phyloP scores from a whole-genome alignment of 305 asterid species.

The Solanum aculeatissimum region DNA sequence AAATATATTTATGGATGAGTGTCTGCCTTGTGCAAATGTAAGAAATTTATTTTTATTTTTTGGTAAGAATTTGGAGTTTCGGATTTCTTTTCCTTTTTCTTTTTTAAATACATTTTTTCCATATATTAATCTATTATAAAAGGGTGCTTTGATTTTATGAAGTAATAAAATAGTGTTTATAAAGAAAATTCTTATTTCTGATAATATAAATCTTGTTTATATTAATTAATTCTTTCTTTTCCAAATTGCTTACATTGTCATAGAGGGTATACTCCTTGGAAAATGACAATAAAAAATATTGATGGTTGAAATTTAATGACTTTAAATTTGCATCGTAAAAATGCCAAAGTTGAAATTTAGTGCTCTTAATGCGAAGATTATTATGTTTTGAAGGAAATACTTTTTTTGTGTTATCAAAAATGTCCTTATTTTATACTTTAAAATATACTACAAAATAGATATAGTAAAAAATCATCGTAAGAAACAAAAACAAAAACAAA shows the following conservation, averaged over 20 bases:
- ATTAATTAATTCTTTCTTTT: not conserved
- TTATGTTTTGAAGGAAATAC: not conserved
- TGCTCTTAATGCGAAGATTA: not conserved
- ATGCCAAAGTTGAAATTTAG: not conserved
- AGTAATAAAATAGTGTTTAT: too few relatives aligned
- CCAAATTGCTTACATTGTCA: not conserved
- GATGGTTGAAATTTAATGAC: not conserved
- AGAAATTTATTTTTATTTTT: constrained; percentile 1
- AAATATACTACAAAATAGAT: not conserved
- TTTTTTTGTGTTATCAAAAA: too few relatives aligned
- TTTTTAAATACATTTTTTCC: not conserved
- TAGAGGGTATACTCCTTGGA: too few relatives aligned
- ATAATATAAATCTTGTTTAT: not conserved
- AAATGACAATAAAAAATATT: not conserved
- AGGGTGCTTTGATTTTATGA: too few relatives aligned
- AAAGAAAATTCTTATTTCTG: too few relatives aligned
- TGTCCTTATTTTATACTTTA: too few relatives aligned
- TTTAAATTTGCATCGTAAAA: not conserved
- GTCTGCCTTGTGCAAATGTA: constrained; percentile 7
- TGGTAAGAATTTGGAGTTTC: not conserved
- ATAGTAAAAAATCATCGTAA: not conserved
- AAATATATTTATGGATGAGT: constrained; percentile 17
- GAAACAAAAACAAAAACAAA: not conserved
- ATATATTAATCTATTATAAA: not conserved
- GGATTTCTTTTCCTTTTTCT: not conserved